A percentile compares a stretch with the other conserved stretches of the same genome.
Conservation (phyloP, 345 rosid genomes). For the Lepidium sativum region DNA sequence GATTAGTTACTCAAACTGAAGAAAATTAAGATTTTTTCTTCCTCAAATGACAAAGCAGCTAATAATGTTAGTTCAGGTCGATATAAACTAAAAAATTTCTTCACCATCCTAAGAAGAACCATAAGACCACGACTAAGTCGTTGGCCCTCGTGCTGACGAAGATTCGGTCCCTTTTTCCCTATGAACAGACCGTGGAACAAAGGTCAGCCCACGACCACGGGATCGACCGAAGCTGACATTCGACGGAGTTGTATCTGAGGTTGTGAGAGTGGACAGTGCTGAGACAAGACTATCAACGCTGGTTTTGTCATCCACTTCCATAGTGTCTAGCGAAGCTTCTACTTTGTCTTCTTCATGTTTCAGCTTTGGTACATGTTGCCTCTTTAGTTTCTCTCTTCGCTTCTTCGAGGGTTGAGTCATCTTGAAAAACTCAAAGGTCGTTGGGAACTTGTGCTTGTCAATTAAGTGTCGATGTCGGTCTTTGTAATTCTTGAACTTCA, state of each 20-base stretch:
- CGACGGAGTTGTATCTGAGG: constrained; percentile 66
- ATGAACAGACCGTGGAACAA: constrained; percentile 65
- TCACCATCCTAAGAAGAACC: constrained; percentile 7
- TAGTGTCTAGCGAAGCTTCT: constrained; percentile 31
- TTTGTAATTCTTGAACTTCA: constrained; percentile 72
- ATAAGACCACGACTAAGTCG: constrained; percentile 17
- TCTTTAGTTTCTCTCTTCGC: constrained; percentile 56
- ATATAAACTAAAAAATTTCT: neutral
- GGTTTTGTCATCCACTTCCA: constrained; percentile 73
- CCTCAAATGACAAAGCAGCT: neutral
- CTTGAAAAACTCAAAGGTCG: constrained; percentile 77
- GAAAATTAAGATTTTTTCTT: neutral
- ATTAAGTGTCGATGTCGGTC: constrained; percentile 72
- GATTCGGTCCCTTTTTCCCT: constrained; percentile 34
- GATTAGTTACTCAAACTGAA: neutral
- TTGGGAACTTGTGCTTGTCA: constrained; percentile 87
- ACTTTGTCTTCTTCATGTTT: constrained; percentile 18
- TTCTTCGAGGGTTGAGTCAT: constrained; percentile 67
- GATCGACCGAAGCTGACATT: constrained; percentile 78
- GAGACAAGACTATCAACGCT: constrained; percentile 62
- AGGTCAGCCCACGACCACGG: constrained; percentile 59
- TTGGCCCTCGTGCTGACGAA: constrained; percentile 18
- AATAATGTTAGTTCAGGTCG: neutral
- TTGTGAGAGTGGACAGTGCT: constrained; percentile 68
- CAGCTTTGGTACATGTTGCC: constrained; percentile 12